Base-by-base conservation (phyloP, 2,329 filamentous ascomycete species). In the Ambrosiella xylebori region DNA sequence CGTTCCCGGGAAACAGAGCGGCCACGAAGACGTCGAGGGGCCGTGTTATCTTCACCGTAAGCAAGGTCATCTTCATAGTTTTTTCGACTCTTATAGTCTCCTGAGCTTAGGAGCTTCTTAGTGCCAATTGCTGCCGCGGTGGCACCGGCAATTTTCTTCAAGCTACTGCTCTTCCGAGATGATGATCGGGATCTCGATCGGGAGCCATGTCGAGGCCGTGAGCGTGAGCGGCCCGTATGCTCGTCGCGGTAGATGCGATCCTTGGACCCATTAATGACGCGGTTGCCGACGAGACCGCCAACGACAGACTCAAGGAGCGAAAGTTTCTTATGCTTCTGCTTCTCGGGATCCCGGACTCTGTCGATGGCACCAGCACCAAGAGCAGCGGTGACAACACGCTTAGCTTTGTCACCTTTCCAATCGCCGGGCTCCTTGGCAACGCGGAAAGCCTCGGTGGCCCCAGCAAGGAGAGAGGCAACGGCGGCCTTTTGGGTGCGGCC, bases 351-450 rank as follows among this genome's bases (percentile, higher is more conserved):
- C 47, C 89, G 78, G 27, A 83, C 84, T 7, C 83, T 82, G 68
- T 96, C 88, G 61, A 95, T 85, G 59, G 88, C 86, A 63, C 87
- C 91, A 61, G 91, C 89, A 70, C 88, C 85, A 35, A 80, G 78
- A 35, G 91, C 91, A 53, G 89, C 90, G 19, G 91, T 96, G 54
- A 95, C 78, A 61, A 97, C 81, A 56, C 91, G 88, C 74, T 89
- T 93, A 63, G 89, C 88, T 72, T 96, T 96, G 62, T 87, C 85
- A 41, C 90, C 91, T 62, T 84, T 85, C 89, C 90, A 96, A 49
- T 84, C 80, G 57, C 91, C 91, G 1, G 88, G 86, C 62, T 93
- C 86, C 65, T 91, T 95, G 68, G 90, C 84, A 59, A 89, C 84
- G 61, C 88, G 85, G 76, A 95, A 95, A 47, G 91, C 91, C 70